These are phyloP conservation scores for Mycena kentingensis DNA, from an alignment of 768 basidiomycete species.

Conservation along the genomic window DNA sequence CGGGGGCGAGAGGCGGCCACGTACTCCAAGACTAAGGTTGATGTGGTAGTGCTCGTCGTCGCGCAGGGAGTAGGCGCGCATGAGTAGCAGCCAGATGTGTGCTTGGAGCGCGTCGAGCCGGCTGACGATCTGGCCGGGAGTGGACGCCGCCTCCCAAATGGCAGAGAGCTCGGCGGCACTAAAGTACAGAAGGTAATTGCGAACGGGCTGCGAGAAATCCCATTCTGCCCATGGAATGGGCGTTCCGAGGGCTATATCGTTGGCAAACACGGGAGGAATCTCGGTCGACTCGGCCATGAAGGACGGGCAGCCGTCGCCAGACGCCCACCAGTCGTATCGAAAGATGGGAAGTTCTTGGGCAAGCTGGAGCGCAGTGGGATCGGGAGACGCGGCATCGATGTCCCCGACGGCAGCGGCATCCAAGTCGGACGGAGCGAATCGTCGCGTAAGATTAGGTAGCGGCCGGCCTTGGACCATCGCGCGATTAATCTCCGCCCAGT, in stretches of 20 bases:
- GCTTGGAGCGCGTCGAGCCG: conserved; percentile 40
- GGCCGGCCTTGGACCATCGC: conserved; percentile 14
- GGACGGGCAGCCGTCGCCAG: conserved; percentile 23
- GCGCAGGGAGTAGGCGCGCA: conserved; percentile 31
- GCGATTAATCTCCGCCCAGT: conserved; percentile 36
- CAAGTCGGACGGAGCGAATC: conserved; percentile 33
- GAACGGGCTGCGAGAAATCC: conserved; percentile 29
- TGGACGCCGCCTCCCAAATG: conserved; percentile 35
- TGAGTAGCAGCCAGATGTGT: conserved; percentile 37
- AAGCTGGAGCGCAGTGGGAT: conserved; percentile 25
- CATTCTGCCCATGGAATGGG: conserved; percentile 33
- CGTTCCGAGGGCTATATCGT: conserved; percentile 19
- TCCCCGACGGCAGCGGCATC: conserved; percentile 34
- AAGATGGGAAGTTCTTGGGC: conserved; percentile 29
- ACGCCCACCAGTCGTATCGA: conserved; percentile 36
- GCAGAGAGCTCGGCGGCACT: conserved; percentile 28
- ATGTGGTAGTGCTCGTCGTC: conserved; percentile 27
- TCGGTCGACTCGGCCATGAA: conserved; percentile 18
- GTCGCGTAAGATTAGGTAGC: conserved; percentile 22
- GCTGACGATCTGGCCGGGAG: conserved; percentile 25
- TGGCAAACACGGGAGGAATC: conserved; percentile 17
- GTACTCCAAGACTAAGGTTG: conserved; percentile 30
- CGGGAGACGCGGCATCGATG: conserved; percentile 28
- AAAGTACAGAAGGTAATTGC: conserved; percentile 30
- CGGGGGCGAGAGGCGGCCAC: conserved; percentile 26